Base-by-base conservation (phyloP, 306 rosid species). In the Rosa rugosa region DNA sequence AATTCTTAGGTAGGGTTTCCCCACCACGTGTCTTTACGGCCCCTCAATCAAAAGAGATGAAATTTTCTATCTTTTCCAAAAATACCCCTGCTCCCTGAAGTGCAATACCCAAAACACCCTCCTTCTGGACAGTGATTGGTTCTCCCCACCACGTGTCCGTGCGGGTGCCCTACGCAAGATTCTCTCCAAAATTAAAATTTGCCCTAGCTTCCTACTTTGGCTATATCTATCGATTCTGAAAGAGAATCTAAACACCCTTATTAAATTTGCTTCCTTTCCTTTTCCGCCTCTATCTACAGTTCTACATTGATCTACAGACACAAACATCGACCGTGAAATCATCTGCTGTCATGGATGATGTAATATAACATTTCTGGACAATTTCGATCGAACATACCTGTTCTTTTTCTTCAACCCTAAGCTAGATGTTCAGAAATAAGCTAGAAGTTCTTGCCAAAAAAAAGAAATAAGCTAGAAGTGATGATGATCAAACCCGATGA, bases 241-340 rank as follows among this genome's bases (percentile, higher is more conserved):
- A 54, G 70, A 73, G 66, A 67, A 77, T 46, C 65, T 31, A 22
- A 31, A 71, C 57, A 71, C 72, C 79, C 17, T 49, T 60, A 18
- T 27, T 47, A 44, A 68, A 46, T 76, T 57, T 20, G 20, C 22
- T 20, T 69, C 38, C 11, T 60, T 8, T 27, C 45, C 53, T 45
- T 11, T 53, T 50, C 64, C 4, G 13, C 9, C 45, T 65, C 34
- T 68, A 25, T 75, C 73, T 38, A 11, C 64, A 47, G 11, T 63
- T 75, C 73, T 38, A 11, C 64, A 47, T 59, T 63, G 68, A 63
- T 63, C 42, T 25, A 60, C 66, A 80, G 11, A 44, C n/a, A 25
- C 31, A 16, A 42, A 27, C 23, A 25, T 20, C 38, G 10, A 45
- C 16, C 54, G n/a, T 63, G 42, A 31, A 38, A 5, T 41, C 69